Conservation (phyloP, 345 rosid genomes). For the Eucalyptus shirleyi region DNA sequence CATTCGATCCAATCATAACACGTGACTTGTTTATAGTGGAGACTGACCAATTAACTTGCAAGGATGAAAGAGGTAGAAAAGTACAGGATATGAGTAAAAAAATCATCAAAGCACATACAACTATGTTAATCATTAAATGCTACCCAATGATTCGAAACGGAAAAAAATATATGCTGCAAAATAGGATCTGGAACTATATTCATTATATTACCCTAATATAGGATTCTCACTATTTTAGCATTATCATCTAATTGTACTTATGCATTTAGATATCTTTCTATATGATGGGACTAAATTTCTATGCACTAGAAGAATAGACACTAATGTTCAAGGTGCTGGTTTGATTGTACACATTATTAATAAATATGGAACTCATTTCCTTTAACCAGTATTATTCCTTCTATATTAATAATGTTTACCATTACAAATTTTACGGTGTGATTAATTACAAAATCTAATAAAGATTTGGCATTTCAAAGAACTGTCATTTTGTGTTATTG, state of each 20-base stretch:
- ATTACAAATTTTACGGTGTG: not conserved
- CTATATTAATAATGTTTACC: not conserved
- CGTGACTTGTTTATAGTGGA: not conserved
- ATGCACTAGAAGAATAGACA: not conserved
- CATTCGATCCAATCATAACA: not conserved
- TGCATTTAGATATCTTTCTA: not conserved
- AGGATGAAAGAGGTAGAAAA: not conserved
- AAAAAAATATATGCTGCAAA: not conserved
- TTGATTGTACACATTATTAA: not conserved
- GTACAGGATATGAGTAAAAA: not conserved
- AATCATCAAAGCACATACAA: not conserved
- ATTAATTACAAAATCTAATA: not conserved
- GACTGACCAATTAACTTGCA: not conserved
- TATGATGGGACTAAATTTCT: not conserved
- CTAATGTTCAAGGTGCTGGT: not conserved
- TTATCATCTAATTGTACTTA: not conserved
- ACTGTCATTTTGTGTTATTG: not conserved
- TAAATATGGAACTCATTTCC: not conserved
- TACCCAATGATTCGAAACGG: not conserved
- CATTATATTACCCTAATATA: not conserved
- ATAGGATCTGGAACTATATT: not conserved
- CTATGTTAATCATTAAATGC: not conserved
- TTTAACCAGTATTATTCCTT: not conserved
- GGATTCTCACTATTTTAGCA: not conserved
- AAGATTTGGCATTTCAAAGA: not conserved